These are phyloP conservation scores for Leucosporidium creatinivorum DNA, from an alignment of 768 basidiomycete species.

Conservation along the genomic window DNA sequence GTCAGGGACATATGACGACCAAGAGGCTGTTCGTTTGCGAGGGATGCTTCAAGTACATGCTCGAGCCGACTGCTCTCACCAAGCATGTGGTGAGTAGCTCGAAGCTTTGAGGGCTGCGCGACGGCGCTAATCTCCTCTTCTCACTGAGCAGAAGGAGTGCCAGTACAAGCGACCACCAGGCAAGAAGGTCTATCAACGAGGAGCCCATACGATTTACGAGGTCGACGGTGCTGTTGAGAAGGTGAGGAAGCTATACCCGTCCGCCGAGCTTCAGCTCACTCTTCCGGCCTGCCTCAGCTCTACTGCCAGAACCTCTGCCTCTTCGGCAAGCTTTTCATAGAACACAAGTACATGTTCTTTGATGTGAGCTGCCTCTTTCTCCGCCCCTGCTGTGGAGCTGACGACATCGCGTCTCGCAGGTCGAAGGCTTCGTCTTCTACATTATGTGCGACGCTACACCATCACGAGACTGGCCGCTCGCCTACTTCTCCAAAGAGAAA, in stretches of 20 bases:
- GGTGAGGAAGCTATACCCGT: conserved; percentile 46
- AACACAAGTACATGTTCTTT: conserved; percentile 91
- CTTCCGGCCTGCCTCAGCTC: conserved; percentile 50
- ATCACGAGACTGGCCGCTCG: conserved; percentile 69
- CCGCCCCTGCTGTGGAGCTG: not conserved
- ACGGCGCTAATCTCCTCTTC: not conserved
- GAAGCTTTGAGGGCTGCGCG: not conserved
- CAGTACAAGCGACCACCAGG: conserved; percentile 70
- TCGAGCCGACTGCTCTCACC: conserved; percentile 58
- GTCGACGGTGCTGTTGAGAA: conserved; percentile 82
- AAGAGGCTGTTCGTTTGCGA: conserved; percentile 70
- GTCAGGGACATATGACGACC: not conserved
- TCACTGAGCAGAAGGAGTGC: conserved; percentile 56
- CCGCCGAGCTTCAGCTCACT: conserved; percentile 3
- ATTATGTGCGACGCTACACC: conserved; percentile 78
- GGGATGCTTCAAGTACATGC: conserved; percentile 95
- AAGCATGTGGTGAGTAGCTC: conserved; percentile 54
- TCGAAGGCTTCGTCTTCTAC: conserved; percentile 68
- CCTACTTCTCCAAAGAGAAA: conserved; percentile 81
- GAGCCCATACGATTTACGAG: conserved; percentile 87
- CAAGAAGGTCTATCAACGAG: conserved; percentile 78
- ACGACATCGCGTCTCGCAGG: conserved; percentile 20
- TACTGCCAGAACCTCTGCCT: conserved; percentile 94
- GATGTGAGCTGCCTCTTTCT: conserved; percentile 54
- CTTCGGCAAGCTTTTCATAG: conserved; percentile 98